These are phyloP conservation scores for Cordyceps militaris DNA, from an alignment of 2,329 filamentous ascomycete genomes.

Conservation along the genomic window DNA sequence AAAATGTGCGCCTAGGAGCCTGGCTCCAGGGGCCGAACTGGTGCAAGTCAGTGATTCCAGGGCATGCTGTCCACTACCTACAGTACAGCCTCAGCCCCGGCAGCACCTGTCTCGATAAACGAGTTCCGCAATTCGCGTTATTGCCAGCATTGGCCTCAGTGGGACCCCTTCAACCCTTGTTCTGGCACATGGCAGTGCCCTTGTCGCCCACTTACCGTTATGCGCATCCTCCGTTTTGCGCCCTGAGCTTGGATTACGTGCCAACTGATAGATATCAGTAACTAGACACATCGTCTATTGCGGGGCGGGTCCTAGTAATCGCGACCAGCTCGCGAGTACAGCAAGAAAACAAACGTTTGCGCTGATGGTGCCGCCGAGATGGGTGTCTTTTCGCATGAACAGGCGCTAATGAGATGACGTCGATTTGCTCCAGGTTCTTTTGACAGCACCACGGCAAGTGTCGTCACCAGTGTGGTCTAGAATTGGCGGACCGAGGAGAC, in stretches of 20 bases:
- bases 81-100: not conserved
- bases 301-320: not conserved
- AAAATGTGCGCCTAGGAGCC: not conserved
- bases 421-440: not conserved
- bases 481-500: not conserved
- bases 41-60: not conserved
- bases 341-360: not conserved
- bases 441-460: not conserved
- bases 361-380: not conserved
- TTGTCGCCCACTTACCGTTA: not conserved
- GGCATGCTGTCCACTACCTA: not conserved
- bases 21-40: constrained; percentile 7
- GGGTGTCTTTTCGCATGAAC: not conserved
- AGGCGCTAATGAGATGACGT: not conserved
- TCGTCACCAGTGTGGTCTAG: not conserved
- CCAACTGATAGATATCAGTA: not conserved
- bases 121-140: not conserved
- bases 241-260: constrained; percentile 1
- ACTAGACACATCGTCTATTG: not conserved
- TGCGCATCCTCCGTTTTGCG: constrained; percentile 5
- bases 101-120: not conserved
- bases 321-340: not conserved
- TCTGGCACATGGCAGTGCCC: not conserved
- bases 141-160: not conserved
- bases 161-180: not conserved